phyloP scores from a whole-genome alignment of 164 flowering plant genomes.

The Vitis riparia region DNA sequence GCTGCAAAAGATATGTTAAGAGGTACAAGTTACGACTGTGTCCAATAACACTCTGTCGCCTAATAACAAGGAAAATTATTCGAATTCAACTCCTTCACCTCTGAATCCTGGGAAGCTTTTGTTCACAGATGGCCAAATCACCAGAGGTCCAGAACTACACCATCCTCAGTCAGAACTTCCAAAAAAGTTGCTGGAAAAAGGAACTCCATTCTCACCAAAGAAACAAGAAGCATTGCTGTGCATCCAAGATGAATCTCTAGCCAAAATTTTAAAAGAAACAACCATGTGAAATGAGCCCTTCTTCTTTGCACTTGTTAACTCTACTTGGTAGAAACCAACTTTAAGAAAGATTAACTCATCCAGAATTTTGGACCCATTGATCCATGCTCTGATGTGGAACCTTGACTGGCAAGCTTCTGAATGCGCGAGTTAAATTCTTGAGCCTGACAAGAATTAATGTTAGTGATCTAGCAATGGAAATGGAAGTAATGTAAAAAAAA shows the following conservation, averaged over 20 bases:
- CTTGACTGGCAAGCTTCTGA: slow-evolving; percentile 61
- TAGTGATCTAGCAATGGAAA: not conserved
- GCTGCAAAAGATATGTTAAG: too few species aligned
- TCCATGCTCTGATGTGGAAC: slow-evolving; percentile 56
- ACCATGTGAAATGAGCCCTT: not conserved
- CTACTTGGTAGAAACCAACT: not conserved
- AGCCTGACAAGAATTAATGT: slow-evolving; percentile 39
- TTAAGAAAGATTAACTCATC: slow-evolving; percentile 33
- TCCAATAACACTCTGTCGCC: too few species aligned
- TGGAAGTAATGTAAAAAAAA: too few species aligned
- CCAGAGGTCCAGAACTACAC: too few species aligned
- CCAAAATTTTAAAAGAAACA: not conserved
- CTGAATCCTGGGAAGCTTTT: too few species aligned
- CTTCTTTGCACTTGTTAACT: not conserved
- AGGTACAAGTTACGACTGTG: too few species aligned
- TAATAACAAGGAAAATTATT: too few species aligned
- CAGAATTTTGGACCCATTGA: slow-evolving; percentile 49
- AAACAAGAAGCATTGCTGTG: not conserved
- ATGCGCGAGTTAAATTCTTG: slow-evolving; percentile 70
- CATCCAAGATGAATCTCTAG: not conserved
- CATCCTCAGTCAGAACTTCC: too few species aligned
- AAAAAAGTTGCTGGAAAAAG: too few species aligned
- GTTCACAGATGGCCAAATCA: too few species aligned
- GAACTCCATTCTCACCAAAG: not conserved
- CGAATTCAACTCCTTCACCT: too few species aligned